Evolutionary conservation across 2,329 filamentous ascomycete species (phyloP).

Genomic region (Phaeosphaeria sp.): DNA sequence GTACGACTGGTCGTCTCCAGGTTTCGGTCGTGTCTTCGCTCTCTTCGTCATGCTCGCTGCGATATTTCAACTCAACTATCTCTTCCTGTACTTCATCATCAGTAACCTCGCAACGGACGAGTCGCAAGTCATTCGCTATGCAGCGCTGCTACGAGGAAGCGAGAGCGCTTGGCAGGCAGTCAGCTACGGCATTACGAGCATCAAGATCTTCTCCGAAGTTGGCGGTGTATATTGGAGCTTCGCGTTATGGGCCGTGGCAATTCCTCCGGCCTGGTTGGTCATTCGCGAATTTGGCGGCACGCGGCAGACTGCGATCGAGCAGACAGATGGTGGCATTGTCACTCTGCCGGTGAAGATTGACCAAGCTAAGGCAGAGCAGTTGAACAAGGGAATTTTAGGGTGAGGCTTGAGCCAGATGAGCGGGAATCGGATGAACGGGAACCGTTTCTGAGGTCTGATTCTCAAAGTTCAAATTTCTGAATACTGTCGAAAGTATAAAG

Average conservation of each 20-base stretch:
- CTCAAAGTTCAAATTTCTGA: not conserved
- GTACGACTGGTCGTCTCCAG: constrained; percentile 69
- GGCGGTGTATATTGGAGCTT: constrained; percentile 76
- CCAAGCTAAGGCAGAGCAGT: constrained; percentile 1
- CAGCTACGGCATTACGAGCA: constrained; percentile 70
- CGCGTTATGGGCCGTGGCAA: constrained; percentile 68
- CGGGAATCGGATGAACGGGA: not conserved
- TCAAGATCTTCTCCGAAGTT: constrained; percentile 68
- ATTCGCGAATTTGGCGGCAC: constrained; percentile 61
- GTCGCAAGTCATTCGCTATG: constrained; percentile 70
- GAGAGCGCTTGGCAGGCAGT: constrained; percentile 77
- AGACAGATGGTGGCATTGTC: constrained; percentile 1
- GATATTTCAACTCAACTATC: constrained; percentile 76
- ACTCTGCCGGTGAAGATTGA: constrained; percentile 12
- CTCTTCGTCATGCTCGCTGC: constrained; percentile 71
- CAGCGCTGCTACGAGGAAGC: constrained; percentile 71
- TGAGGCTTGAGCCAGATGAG: not conserved
- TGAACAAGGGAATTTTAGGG: constrained; percentile 5
- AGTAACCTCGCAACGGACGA: constrained; percentile 68
- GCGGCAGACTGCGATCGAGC: constrained; percentile 14
- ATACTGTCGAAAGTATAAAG: not conserved
- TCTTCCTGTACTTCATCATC: constrained; percentile 76
- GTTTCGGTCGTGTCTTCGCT: constrained; percentile 71
- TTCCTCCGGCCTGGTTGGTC: constrained; percentile 72
- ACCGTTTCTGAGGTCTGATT: not conserved